Evolutionary conservation across 176 grass and related monocot species (phyloP).

Genomic region (Lolium rigidum): DNA sequence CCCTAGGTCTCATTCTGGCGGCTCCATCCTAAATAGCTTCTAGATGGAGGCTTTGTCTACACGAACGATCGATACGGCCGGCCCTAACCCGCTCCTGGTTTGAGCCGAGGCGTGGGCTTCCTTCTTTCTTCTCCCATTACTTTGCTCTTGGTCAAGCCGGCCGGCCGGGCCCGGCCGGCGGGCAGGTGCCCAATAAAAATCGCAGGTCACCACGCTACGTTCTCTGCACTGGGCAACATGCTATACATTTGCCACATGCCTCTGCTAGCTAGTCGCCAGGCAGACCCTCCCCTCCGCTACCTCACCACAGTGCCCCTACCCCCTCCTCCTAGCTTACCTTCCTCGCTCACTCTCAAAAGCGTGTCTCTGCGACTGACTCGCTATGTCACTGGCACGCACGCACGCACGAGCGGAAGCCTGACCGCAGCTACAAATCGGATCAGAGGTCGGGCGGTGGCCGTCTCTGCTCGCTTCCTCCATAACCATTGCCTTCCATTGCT

Average conservation of each 20-base stretch:
- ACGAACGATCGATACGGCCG: too few species aligned
- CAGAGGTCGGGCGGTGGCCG: neutral
- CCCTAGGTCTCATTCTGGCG: too few species aligned
- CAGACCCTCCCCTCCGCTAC: neutral
- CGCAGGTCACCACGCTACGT: conserved; percentile 16
- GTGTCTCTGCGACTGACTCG: conserved; percentile 12
- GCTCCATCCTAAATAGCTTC: too few species aligned
- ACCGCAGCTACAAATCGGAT: neutral
- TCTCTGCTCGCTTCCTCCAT: neutral
- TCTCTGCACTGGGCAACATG: neutral
- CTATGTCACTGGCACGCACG: conserved; percentile 29
- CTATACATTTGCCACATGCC: neutral
- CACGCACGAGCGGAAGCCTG: conserved; percentile 24
- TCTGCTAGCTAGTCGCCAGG: neutral
- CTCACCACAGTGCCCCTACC: conserved; percentile 8
- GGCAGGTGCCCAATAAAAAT: conserved; percentile 14
- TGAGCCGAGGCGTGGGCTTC: neutral
- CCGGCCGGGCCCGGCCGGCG: neutral
- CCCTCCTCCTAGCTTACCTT: neutral
- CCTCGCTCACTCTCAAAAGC: neutral
- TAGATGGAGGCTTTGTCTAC: too few species aligned
- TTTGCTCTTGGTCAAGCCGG: neutral
- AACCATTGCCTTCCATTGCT: neutral
- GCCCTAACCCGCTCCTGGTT: neutral
- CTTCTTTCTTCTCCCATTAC: neutral